Conservation (phyloP, 2,329 filamentous ascomycete species). For the Fusarium graminum region DNA sequence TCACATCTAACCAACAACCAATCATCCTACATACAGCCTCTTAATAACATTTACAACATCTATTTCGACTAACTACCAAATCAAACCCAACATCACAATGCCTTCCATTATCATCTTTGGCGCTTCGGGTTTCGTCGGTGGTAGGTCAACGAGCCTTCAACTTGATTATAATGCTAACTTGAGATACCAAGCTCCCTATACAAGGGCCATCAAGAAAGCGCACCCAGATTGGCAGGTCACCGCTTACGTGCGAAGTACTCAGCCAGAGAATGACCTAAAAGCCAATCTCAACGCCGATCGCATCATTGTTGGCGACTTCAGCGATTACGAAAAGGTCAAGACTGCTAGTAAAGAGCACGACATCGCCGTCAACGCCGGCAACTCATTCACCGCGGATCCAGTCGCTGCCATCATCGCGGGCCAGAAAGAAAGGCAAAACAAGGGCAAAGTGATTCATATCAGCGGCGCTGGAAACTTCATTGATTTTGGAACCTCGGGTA, state of each 20-base stretch:
- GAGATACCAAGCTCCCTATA: conserved; percentile 1
- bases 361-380: conserved; percentile 18
- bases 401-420: conserved; percentile 17
- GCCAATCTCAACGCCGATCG: not conserved
- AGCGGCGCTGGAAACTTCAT: conserved; percentile 20
- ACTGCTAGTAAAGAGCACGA: conserved; percentile 3
- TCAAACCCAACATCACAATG: not conserved
- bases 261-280: not conserved
- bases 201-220: conserved; percentile 17
- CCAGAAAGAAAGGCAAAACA: not conserved
- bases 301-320: conserved; percentile 5
- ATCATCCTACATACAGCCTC: accelerated
- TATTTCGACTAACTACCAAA: not conserved
- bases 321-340: conserved; percentile 15
- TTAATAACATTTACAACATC: not conserved
- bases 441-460: conserved; percentile 4
- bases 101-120: conserved; percentile 23
- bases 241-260: conserved; percentile 2
- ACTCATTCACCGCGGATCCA: conserved; percentile 2
- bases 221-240: conserved; percentile 18
- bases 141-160: not conserved
- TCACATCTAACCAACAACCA: not conserved
- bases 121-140: conserved; percentile 22
- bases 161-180: accelerated
- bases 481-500: conserved; percentile 19